Base-by-base conservation (phyloP, 768 basidiomycete species). In the Omphalotus guepiniiformis region DNA sequence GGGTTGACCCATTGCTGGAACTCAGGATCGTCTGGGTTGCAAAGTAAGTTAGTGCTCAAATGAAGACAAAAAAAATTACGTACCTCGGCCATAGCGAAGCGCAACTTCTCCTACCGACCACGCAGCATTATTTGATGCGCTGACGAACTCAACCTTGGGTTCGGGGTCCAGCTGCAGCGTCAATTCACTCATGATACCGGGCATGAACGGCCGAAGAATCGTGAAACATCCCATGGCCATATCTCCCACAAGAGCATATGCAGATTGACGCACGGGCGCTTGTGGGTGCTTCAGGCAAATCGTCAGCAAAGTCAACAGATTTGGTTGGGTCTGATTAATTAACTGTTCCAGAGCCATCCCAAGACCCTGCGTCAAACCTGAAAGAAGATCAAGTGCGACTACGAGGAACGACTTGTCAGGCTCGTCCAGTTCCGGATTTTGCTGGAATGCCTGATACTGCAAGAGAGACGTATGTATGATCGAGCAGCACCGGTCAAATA, bases 51-150 rank as follows among this genome's bases (percentile, higher is more conserved):
- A 39, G 32, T 34, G 38, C 47, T 42, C 39, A 12, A 6, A 42
- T 39, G 25, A 19, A 13, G 19, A 18, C 11, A 16, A 16, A 36
- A 18, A 3, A 55, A 44, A 44, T 45, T 12, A 62, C 77, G 48
- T 60, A 88, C 89, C 85, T 54, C 81, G 74, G 43, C 92, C 89
- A 61, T 90, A 93, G 39, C 93, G 89, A 52, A 99, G 69, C 6
- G 96, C 92, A 26, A 99, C 92, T 66, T 99, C 96, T 36, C 96
- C 96, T 23, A 96, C 93, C n/a, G 93, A 93, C 96, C 96, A 99
- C 1, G 95, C 95, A 8, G 96, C 96, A 61, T 99, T 99, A 67
- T 99, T 99, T 64, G 92, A 94, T 4, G 95, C 96, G 55, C 92
- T 94, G 53, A 98, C 83, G 59, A 93, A 93, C 64, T 97, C 94